phyloP scores from a whole-genome alignment of 139 green algal species.

The Mesotaenium endlicherianum region DNA sequence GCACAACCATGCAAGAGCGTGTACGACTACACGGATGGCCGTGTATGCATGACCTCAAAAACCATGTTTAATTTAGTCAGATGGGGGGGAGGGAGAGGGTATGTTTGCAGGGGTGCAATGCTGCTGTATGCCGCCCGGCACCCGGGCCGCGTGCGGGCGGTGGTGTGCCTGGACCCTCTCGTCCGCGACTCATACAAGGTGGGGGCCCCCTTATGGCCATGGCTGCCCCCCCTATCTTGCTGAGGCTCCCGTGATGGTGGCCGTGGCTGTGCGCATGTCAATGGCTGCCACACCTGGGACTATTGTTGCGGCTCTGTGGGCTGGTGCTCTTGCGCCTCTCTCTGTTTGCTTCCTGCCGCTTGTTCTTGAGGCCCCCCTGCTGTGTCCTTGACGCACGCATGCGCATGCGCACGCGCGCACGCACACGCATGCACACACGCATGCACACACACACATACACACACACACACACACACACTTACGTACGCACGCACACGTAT shows the following conservation, averaged over 20 bases:
- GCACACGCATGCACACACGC: no score
- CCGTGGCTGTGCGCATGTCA: neutral
- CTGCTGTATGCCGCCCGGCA: neutral
- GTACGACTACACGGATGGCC: neutral
- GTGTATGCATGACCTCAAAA: neutral
- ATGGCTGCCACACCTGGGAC: neutral
- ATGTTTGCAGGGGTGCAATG: neutral
- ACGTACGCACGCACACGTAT: no score
- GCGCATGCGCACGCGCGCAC: no score
- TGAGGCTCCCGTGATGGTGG: neutral
- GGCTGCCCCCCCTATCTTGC: neutral
- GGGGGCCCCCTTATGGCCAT: neutral
- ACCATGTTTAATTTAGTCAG: neutral
- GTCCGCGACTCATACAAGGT: neutral
- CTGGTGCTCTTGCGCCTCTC: neutral
- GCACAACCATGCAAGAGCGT: neutral
- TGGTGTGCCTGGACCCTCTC: neutral
- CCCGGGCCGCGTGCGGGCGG: neutral
- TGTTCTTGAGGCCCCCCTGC: neutral
- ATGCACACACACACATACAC: no score
- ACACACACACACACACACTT: no score
- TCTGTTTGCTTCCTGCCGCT: neutral
- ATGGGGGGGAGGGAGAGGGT: no score
- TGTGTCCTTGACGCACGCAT: neutral
- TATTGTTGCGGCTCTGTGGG: neutral